phyloP scores from a whole-genome alignment of 2,329 filamentous ascomycete genomes.

The Alternaria triticimaculans region DNA sequence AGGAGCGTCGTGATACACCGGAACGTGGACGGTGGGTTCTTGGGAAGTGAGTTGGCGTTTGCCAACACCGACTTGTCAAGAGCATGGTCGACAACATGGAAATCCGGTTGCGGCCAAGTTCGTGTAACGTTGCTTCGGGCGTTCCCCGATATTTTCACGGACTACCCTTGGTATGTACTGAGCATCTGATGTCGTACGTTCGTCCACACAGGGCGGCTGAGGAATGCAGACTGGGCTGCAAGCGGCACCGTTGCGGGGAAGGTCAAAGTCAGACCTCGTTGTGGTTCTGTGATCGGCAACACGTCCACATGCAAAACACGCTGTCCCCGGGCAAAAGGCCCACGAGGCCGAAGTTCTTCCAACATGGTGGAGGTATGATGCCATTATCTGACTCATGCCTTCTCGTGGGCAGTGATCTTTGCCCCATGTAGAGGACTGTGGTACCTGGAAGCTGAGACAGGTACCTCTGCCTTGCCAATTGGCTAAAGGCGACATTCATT shows the following conservation, averaged over 20 bases:
- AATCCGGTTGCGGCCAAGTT: not conserved
- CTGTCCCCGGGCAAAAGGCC: slow-evolving; percentile 4
- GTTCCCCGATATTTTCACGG: not conserved
- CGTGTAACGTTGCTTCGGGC: not conserved
- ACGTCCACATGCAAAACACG: not conserved
- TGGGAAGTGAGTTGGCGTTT: not conserved
- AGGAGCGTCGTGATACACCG: slow-evolving; percentile 2
- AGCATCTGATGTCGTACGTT: slow-evolving; percentile 2
- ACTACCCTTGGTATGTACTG: not conserved
- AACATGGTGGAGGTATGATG: slow-evolving; percentile 2
- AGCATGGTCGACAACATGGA: not conserved
- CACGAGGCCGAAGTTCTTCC: not conserved
- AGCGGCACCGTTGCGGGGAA: not conserved
- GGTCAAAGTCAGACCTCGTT: not conserved
- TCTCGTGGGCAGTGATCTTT: not conserved
- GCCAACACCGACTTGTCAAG: not conserved
- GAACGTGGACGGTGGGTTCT: not conserved
- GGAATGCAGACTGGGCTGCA: not conserved
- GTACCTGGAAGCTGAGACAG: not conserved
- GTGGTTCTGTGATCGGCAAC: slow-evolving; percentile 3
- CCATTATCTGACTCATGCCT: not conserved
- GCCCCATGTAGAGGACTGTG: not conserved
- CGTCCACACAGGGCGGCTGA: not conserved
- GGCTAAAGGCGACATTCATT: not conserved
- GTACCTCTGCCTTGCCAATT: not conserved